A percentile compares a stretch with the other conserved stretches of the same genome.
These are phyloP conservation scores for Elongisporangium undulatum DNA, from an alignment of 352 stramenopile species.

Conservation along the genomic window DNA sequence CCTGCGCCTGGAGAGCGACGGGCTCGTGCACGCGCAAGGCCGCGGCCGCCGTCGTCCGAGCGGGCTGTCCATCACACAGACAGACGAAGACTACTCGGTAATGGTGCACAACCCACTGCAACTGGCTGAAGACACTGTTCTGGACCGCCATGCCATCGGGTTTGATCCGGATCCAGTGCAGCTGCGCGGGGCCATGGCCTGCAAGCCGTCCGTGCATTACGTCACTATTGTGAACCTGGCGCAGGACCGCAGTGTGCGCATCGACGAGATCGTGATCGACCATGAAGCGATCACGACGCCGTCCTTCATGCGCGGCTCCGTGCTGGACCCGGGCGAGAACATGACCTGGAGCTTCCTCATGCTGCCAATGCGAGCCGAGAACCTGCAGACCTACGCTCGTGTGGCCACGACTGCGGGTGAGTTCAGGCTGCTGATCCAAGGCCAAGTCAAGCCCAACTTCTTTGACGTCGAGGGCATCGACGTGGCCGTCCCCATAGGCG, in stretches of 20 bases:
- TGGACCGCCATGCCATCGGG: neutral
- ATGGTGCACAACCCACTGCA: neutral
- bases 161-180: neutral
- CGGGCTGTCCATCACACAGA: neutral
- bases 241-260: neutral
- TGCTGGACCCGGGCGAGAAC: conserved; percentile 8
- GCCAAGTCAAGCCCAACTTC: conserved; percentile 22
- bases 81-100: neutral
- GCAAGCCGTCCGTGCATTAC: neutral
- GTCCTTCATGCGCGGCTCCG: neutral
- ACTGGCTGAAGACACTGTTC: neutral
- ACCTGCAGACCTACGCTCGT: conserved; percentile 22
- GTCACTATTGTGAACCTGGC: neutral
- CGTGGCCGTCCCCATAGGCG: conserved; percentile 27
- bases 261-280: neutral
- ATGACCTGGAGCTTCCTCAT: conserved; percentile 4
- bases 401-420: conserved; percentile 41
- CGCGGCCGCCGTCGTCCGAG: neutral
- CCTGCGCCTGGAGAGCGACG: neutral
- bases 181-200: neutral
- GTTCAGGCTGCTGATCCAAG: conserved; percentile 34
- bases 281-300: neutral
- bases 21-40: neutral
- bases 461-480: conserved; percentile 22
- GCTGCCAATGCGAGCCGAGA: neutral